Evolutionary conservation across 2,329 filamentous ascomycete genomes (phyloP), one percentile per base, ranked within the genome.

Genomic region (Hypoxylon sp.): DNA sequence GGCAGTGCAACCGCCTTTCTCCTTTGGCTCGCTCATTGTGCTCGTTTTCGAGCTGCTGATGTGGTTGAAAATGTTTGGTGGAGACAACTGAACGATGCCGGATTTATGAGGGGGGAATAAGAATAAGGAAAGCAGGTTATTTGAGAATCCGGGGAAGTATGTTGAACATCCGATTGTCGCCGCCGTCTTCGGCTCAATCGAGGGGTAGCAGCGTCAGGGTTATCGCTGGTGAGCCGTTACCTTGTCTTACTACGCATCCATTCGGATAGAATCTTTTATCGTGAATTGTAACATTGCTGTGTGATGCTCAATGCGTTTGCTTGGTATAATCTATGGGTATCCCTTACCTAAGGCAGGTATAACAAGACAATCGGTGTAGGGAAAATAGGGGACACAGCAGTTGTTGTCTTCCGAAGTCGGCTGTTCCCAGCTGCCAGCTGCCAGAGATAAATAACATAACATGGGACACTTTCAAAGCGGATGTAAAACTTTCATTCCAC

Each of bases 391-490:
- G 14, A 48, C 29, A 58, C n/a, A 39, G 39, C 53, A 47, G 47
- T 37, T 44, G 48, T 26, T 54, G 9, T 22, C 55, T 37, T 67
- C 67, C 67, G 67, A 67, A 24, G n/a, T 57, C 67, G 67, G 67
- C 51, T 63, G 63, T 60, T 44, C 47, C 5, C 63, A 69, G 67
- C 67, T 67, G 66, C 33, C 57, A 50, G 29, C 33, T 59, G n/a
- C 29, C 29, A 31, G 29, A 31, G 29, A 31, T 31, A 35, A 42
- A 47, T 35, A 8, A 22, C 29, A 17, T 29, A 37, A 39, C 22
- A 11, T 14, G 31, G 29, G 29, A 9, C 24, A 50, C 14, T 31
- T 9, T 44, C 39, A 44, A 22, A 17, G 19, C 19, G 11, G 19
- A 44, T 19, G n/a, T 3, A 31, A 31, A 31, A 3, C 14, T 8